Evolutionary conservation across 2,329 filamentous ascomycete species (phyloP), one percentile per base, ranked within the genome.

Genomic region (Calonectria ilicicola): DNA sequence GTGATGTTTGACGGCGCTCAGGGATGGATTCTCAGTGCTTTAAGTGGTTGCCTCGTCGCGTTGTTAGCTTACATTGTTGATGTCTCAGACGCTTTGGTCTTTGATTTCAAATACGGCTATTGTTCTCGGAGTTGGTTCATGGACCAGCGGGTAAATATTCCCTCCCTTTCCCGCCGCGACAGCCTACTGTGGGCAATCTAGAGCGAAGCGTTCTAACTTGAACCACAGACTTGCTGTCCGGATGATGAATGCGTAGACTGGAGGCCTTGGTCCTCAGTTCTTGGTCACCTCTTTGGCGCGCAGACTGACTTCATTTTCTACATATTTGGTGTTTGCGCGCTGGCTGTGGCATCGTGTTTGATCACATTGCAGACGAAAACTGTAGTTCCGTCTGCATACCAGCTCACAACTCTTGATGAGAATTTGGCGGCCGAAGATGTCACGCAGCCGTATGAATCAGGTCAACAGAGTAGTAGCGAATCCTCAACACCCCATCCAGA

Each of bases 281-380:
- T 91, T 5, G 80, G 84, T 44, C 80, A 84, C 49, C 85, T 86
- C 0, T 84, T 89, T 53, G 88, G 87, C 17, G 79, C 85, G 42
- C 80, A 84, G 87, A 91, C 93, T n/a, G 93, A 98, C 74, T 98
- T 93, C 80, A 86, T 86, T 32, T 88, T 95, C 68, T 98, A 96
- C 81, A 88, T 98, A 65, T 75, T 91, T 44, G 91, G 92, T 78
- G 95, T 95, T 21, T 86, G 98, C 15, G 67, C 88, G 2, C 89
- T 98, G 32, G 89, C 97, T 3, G 84, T 91, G 72, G 81, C 92
- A 6, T 92, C 96, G 2, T 98, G 96, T 80, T 86, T 93, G 63
- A 85, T 98, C 71, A 97, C 96, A 0, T 85, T 98, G 53, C 92
- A 92, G 35, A 98, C 97, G n/a, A 98, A 97, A 85, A 98, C 96